Percentiles rank a stretch among this genome's conserved stretches.
phyloP scores from a whole-genome alignment of 495 filamentous ascomycete genomes.

The Lophiotrema nucula region DNA sequence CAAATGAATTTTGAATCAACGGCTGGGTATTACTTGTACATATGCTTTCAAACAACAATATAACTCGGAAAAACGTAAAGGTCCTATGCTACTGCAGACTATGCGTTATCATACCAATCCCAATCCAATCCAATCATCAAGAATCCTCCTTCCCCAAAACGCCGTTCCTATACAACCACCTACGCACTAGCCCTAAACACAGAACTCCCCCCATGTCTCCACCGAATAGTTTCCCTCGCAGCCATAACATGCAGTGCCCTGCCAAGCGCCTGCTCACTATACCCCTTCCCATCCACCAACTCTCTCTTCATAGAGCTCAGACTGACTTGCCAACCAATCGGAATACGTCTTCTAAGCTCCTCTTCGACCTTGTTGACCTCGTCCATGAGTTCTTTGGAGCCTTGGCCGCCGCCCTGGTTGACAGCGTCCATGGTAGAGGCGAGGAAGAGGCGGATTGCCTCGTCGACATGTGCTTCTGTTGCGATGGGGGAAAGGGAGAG shows the following conservation, averaged over 20 bases:
- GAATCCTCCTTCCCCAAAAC: no score
- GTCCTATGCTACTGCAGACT: no score
- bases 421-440: slow-evolving; percentile 98
- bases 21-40: no score
- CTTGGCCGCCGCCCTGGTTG: slow-evolving; percentile 77
- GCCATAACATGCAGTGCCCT: slow-evolving; percentile 83
- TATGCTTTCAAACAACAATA: no score
- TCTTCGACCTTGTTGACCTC: slow-evolving; percentile 87
- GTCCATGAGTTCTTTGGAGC: slow-evolving; percentile 83
- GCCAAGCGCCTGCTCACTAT: slow-evolving; percentile 79
- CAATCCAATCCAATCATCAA: no score
- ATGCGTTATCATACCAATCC: no score
- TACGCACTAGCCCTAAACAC: slow-evolving; percentile 76
- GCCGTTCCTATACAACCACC: neutral
- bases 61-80: no score
- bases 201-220: slow-evolving; percentile 83
- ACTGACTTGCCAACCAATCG: slow-evolving; percentile 93
- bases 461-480: slow-evolving; percentile 89
- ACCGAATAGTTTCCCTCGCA: slow-evolving; percentile 84
- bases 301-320: slow-evolving; percentile 82
- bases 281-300: slow-evolving; percentile 85
- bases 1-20: no score
- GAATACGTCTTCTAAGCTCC: slow-evolving; percentile 81
- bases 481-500: slow-evolving; percentile 80
- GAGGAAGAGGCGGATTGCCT: slow-evolving; percentile 96